Base-by-base conservation (phyloP, 225 moss, liverwort and hornwort species). In the Polytrichum commune region DNA sequence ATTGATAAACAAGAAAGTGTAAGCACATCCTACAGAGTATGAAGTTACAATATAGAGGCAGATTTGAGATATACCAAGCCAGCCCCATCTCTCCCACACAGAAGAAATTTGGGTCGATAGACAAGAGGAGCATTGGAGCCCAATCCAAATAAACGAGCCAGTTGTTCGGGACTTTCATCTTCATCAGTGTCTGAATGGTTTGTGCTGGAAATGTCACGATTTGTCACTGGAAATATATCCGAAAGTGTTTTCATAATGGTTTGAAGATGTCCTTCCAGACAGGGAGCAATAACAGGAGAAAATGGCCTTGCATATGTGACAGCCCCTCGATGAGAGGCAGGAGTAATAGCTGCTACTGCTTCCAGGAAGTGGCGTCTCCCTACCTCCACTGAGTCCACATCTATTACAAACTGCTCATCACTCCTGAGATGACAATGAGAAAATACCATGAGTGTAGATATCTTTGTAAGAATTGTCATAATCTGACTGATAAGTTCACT, bases 381-480 rank as follows among this genome's bases (percentile, higher is more conserved):
- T 67, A 93, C 92, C 60, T 93, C 90, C 80, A 93, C 90, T 5
- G 90, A 89, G 29, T 90, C 90, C 72, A 93, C 88, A 74, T 93
- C 90, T 55, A 93, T 88, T 71, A 93, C 86, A 53, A 90, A 90
- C 79, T 93, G 90, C n/a, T 93, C 92, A 80, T 93, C 90, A 83
- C 90, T 90, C 81, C 88, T 88, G 88, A 46, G 46, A 46, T 33
- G 79, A 72, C 74, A 67, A 22, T 0, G 30, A 72, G 24, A 19
- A 55, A 28, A 55, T 46, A 46, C 3, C 16, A 46, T 46, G 46
- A 46, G 46, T 10, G 53, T 46, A 13, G 46, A 46, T 46, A 46
- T 27, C 23, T 62, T 27, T 62, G 27, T 62, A 27, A 18, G 19
- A 65, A 29, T 62, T 23, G 27, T 23, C 27, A 18, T 20, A 23